Conservation (phyloP, 805 yeast species). For the Schizosaccharomyces pombe region DNA sequence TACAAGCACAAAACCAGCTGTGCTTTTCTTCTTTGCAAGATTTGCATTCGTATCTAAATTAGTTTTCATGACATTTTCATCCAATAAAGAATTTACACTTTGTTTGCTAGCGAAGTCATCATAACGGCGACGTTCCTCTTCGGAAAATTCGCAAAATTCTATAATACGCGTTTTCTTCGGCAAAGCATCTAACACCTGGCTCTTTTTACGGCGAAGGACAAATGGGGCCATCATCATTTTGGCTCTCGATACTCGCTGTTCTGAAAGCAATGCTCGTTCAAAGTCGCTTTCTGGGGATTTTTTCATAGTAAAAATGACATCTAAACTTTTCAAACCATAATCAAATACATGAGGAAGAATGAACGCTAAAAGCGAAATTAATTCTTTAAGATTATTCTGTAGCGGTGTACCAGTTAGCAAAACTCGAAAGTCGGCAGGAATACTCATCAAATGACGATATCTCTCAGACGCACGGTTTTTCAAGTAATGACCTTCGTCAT, state of each 20-base stretch:
- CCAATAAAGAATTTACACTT: neutral
- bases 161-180: constrained; percentile 52
- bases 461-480: constrained; percentile 77
- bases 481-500: constrained; percentile 94
- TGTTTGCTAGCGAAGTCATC: constrained; percentile 25
- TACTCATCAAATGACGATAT: constrained; percentile 62
- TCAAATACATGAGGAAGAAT: constrained; percentile 64
- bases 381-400: constrained; percentile 75
- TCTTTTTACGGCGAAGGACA: constrained; percentile 74
- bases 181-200: constrained; percentile 70
- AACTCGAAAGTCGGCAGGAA: constrained; percentile 63
- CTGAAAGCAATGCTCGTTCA: constrained; percentile 54
- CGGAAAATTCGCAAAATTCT: constrained; percentile 38
- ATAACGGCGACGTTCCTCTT: constrained; percentile 35
- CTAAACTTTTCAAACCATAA: constrained; percentile 60
- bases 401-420: constrained; percentile 90
- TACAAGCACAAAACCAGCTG: constrained; percentile 35
- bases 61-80: constrained; percentile 7
- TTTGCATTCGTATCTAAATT: neutral
- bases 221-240: constrained; percentile 97
- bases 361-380: constrained; percentile 73
- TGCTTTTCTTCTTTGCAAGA: neutral
- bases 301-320: constrained; percentile 65
- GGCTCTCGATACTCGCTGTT: constrained; percentile 80
- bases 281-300: constrained; percentile 9